Evolutionary conservation across 768 basidiomycete species (phyloP).

Genomic region (Pleurotus platypus): DNA sequence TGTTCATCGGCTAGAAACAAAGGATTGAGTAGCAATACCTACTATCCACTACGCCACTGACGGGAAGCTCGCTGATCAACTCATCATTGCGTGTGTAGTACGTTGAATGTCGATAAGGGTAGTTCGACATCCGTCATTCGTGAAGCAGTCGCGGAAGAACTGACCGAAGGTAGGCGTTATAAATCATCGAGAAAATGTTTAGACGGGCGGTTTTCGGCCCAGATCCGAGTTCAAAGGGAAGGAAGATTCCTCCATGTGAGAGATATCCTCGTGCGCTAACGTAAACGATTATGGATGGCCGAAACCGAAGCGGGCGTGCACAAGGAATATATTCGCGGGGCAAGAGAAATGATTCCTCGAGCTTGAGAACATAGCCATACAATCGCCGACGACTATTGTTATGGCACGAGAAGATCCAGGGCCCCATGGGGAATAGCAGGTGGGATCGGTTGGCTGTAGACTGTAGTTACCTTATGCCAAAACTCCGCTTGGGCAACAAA

Average conservation of each 20-base stretch:
- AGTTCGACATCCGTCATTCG: conserved; percentile 7
- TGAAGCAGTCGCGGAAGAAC: neutral
- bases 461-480: neutral
- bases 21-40: neutral
- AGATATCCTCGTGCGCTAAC: neutral
- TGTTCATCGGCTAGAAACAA: conserved; percentile 2
- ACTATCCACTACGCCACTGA: neutral
- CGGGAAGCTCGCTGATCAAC: conserved; percentile 4
- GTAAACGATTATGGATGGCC: neutral
- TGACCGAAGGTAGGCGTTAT: too few relatives aligned
- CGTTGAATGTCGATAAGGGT: conserved; percentile 8
- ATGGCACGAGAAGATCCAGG: too few relatives aligned
- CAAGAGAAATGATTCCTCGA: neutral
- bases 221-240: conserved; percentile 1
- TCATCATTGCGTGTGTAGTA: conserved; percentile 9
- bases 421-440: too few relatives aligned
- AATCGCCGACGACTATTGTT: neutral
- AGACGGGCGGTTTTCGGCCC: neutral
- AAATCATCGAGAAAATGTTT: neutral
- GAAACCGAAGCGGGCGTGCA: neutral
- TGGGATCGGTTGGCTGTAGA: too few relatives aligned
- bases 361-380: neutral
- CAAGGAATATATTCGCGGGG: neutral
- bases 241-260: neutral
- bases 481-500: neutral